Base-by-base conservation (phyloP, 257 asterid species). In the Petrea volubilis region DNA sequence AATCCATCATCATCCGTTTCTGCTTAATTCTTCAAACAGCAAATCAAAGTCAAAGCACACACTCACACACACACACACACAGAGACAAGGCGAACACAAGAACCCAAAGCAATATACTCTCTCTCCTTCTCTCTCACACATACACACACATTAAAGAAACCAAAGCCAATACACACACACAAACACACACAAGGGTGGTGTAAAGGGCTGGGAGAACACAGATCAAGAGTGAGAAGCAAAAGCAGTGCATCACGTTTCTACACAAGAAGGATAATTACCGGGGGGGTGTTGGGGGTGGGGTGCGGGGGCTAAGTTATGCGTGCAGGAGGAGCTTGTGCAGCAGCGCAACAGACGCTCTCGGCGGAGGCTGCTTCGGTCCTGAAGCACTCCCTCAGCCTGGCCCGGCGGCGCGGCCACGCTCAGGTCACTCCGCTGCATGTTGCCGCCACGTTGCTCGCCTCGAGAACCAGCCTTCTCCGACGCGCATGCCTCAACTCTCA, bases 341-440 rank as follows among this genome's bases (percentile, higher is more conserved):
- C 84, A n/a, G n/a, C n/a, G 18, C 95, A 83, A 70, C 92, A 86
- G 81, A 88, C 95, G 66, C 88, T 88, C 83, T 86, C 95, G 46
- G 38, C 83, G 18, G 92, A 88, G 87, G 92, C 92, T 60, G 92
- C 90, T 84, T 88, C 95, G 13, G 92, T 86, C 0, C 63, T 88
- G 85, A 88, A 86, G 87, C 92, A 83, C 17, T 88, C 92, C 67
- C 85, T 88, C 6, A 82, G 80, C 83, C 72, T 86, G 25, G 90
- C 95, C 2, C 74, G 95, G 62, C 82, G 92, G 60, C 79, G 95
- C 47, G 90, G 88, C 71, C 92, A 88, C 64, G 86, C 95, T 5
- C 95, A 88, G 65, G 82, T n/a, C n/a, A n/a, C n/a, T n/a, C n/a
- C n/a, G n/a, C n/a, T n/a, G n/a, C n/a, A n/a, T n/a, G n/a, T n/a